Evolutionary conservation across 129 eudicot genomes (phyloP).

Genomic region (Dittrichia graveolens): DNA sequence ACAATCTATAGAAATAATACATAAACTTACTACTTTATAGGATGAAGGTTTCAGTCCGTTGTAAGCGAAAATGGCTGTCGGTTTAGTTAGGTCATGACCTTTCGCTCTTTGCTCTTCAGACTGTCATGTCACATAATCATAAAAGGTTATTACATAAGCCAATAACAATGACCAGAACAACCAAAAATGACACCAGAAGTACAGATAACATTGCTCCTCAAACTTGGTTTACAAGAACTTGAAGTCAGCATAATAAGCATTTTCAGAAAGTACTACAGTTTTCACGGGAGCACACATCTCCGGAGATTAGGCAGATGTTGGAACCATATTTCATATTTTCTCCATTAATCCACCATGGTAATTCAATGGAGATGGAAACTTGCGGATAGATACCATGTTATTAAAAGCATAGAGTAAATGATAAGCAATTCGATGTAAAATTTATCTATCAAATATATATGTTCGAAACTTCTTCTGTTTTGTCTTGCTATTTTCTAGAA

Average conservation of each 20-base stretch:
- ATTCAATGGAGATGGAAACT: neutral
- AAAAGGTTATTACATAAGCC: neutral
- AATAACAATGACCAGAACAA: neutral
- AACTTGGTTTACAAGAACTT: slow-evolving; percentile 6
- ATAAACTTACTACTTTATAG: slow-evolving; percentile 63
- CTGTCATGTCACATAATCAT: slow-evolving; percentile 39
- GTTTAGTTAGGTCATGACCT: slow-evolving; percentile 14
- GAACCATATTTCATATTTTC: too few species aligned
- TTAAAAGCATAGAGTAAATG: neutral
- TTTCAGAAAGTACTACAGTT: neutral
- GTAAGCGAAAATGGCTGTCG: slow-evolving; percentile 44
- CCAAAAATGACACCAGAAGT: neutral
- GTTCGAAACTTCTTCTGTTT: neutral
- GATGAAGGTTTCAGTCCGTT: slow-evolving; percentile 63
- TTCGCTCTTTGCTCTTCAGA: slow-evolving; percentile 41
- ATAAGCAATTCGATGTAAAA: neutral
- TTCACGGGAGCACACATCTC: neutral
- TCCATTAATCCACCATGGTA: neutral
- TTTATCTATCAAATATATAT: neutral
- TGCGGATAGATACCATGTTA: neutral
- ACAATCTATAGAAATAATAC: neutral
- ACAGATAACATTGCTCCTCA: neutral
- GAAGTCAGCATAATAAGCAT: slow-evolving; percentile 3
- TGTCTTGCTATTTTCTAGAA: neutral
- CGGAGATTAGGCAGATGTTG: neutral